Conservation (phyloP, 2,329 filamentous ascomycete species). For the Pestalotiopsis sp. region DNA sequence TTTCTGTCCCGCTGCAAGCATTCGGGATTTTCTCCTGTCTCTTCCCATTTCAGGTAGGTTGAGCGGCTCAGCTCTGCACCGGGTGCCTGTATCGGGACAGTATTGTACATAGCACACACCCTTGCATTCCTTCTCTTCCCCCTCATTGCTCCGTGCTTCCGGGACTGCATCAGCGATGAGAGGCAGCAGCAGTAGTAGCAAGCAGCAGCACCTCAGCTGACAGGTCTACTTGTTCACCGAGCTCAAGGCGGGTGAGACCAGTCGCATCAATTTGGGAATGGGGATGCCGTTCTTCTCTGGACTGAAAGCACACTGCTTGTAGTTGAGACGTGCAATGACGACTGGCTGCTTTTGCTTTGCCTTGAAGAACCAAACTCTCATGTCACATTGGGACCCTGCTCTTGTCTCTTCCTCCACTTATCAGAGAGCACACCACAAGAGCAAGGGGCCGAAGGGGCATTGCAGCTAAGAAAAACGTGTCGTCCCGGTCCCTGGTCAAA, state of each 20-base stretch:
- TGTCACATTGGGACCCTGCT: not conserved
- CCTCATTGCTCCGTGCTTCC: not conserved
- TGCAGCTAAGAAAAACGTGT: not conserved
- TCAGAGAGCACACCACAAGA: not conserved
- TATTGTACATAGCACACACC: not conserved
- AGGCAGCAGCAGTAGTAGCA: not conserved
- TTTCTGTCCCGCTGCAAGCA: not conserved
- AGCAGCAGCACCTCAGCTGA: not conserved
- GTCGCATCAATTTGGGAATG: not conserved
- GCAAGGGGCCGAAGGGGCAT: not conserved
- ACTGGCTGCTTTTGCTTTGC: not conserved
- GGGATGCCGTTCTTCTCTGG: not conserved
- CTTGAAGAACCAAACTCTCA: not conserved
- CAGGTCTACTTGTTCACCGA: not conserved
- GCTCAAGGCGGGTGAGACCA: not conserved
- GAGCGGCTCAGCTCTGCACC: constrained; percentile 1
- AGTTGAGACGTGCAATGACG: not conserved
- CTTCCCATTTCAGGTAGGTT: constrained; percentile 1
- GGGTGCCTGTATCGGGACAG: not conserved
- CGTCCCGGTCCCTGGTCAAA: not conserved
- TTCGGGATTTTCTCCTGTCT: not conserved
- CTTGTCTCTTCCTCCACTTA: not conserved
- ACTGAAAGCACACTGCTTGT: not conserved
- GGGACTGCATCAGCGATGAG: not conserved
- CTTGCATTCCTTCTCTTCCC: not conserved